Percentiles rank a stretch among this genome's conserved stretches.
Conservation (phyloP, 805 yeast species). For the Middelhovenomyces tepae region DNA sequence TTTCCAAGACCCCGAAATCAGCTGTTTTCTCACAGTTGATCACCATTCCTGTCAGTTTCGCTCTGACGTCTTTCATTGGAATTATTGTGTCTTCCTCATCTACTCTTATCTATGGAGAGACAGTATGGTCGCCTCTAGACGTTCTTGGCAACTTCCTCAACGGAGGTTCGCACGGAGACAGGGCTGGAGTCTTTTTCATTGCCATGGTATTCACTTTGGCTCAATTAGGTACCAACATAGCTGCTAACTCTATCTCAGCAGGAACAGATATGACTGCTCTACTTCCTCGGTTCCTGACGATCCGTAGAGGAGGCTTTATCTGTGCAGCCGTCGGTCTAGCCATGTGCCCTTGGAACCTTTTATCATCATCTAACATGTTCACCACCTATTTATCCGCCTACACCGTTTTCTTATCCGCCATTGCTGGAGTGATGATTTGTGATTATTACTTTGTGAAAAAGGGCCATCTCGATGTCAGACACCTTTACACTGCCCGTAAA, state of each 20-base stretch:
- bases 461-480: slow-evolving; percentile 56
- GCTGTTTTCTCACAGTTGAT: slow-evolving; percentile 49
- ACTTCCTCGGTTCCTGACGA: slow-evolving; percentile 39
- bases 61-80: slow-evolving; percentile 77
- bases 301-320: slow-evolving; percentile 72
- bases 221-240: slow-evolving; percentile 69
- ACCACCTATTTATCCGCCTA: slow-evolving; percentile 76
- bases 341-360: slow-evolving; percentile 78
- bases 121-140: slow-evolving; percentile 80
- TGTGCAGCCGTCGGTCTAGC: slow-evolving; percentile 65
- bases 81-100: slow-evolving; percentile 78
- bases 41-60: slow-evolving; percentile 69
- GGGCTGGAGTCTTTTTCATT: slow-evolving; percentile 76
- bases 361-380: slow-evolving; percentile 60
- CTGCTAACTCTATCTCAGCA: slow-evolving; percentile 42
- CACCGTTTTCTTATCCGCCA: slow-evolving; percentile 71
- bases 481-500: slow-evolving; percentile 46
- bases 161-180: slow-evolving; percentile 36
- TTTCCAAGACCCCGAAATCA: slow-evolving; percentile 50
- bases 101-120: slow-evolving; percentile 51
- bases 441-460: slow-evolving; percentile 69
- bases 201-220: slow-evolving; percentile 64
- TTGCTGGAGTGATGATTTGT: slow-evolving; percentile 58
- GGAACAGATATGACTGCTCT: slow-evolving; percentile 47
- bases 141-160: slow-evolving; percentile 58